Conservation (phyloP, 1,284 basidiomycete genomes). For the Boletellus sp. region DNA sequence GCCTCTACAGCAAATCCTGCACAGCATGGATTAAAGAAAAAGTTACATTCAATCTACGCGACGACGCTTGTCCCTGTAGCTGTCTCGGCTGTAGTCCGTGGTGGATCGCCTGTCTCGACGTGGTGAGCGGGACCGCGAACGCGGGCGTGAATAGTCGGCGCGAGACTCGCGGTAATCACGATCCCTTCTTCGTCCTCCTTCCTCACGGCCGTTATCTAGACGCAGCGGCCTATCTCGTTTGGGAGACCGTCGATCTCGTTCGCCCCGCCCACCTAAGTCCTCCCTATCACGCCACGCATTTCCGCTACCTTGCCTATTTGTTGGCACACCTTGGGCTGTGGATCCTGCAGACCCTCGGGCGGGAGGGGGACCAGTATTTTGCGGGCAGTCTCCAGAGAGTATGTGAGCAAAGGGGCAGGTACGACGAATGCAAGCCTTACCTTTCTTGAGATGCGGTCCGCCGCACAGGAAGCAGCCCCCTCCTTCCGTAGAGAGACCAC, state of each 20-base stretch:
- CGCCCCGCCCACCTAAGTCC: conserved; percentile 18
- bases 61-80: conserved; percentile 39
- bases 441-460: conserved; percentile 86
- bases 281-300: conserved; percentile 45
- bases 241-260: conserved; percentile 25
- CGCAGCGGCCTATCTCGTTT: conserved; percentile 25
- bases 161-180: conserved; percentile 20
- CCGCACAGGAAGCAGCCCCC: conserved; percentile 89
- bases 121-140: conserved; percentile 38
- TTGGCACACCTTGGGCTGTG: conserved; percentile 45
- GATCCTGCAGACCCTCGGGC: conserved; percentile 38
- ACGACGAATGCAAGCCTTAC: conserved; percentile 36
- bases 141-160: conserved; percentile 24
- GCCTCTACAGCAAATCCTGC: conserved; percentile 4
- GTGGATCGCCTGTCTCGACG: conserved; percentile 32
- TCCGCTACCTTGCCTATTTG: conserved; percentile 41
- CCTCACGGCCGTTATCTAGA: conserved; percentile 25
- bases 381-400: conserved; percentile 60
- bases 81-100: conserved; percentile 38
- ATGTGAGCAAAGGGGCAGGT: conserved; percentile 5
- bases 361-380: conserved; percentile 52
- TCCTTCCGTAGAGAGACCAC: conserved; percentile 52
- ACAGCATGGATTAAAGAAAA: background rate
- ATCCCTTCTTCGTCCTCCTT: conserved; percentile 25
- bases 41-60: conserved; percentile 34